Evolutionary conservation across 2,329 filamentous ascomycete genomes (phyloP).

Genomic region (Botrytis aclada): DNA sequence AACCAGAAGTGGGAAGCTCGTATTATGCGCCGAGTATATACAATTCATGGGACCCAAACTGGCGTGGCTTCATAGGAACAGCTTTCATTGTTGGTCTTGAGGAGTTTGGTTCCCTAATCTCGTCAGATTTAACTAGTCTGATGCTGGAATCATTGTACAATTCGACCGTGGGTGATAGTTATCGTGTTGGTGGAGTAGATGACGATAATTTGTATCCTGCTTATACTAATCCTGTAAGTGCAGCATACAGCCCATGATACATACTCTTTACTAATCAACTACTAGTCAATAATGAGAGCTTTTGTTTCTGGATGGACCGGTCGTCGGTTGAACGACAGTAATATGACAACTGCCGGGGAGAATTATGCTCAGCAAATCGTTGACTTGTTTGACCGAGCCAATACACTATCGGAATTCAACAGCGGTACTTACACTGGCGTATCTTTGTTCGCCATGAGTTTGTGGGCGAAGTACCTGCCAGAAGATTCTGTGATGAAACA

Average conservation of each 20-base stretch:
- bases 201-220: conserved; percentile 60
- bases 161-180: conserved; percentile 56
- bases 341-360: conserved; percentile 58
- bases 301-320: conserved; percentile 59
- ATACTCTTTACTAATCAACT: neutral
- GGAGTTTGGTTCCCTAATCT: conserved; percentile 46
- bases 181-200: conserved; percentile 49
- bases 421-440: conserved; percentile 60
- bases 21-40: conserved; percentile 52
- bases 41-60: conserved; percentile 61
- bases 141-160: conserved; percentile 55
- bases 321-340: conserved; percentile 49
- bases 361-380: conserved; percentile 54
- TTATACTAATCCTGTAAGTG: conserved; percentile 52
- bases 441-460: conserved; percentile 54
- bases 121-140: conserved; percentile 37
- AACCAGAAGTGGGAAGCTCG: conserved; percentile 53
- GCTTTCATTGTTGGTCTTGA: conserved; percentile 57
- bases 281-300: conserved; percentile 58
- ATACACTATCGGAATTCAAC: conserved; percentile 57
- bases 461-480: conserved; percentile 59
- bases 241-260: too few species aligned
- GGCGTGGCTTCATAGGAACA: conserved; percentile 61
- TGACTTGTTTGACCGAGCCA: conserved; percentile 52
- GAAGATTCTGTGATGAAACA: conserved; percentile 43